These are phyloP conservation scores for Ophiostoma populinum DNA, from an alignment of 2,329 filamentous ascomycete species.

Conservation along the genomic window DNA sequence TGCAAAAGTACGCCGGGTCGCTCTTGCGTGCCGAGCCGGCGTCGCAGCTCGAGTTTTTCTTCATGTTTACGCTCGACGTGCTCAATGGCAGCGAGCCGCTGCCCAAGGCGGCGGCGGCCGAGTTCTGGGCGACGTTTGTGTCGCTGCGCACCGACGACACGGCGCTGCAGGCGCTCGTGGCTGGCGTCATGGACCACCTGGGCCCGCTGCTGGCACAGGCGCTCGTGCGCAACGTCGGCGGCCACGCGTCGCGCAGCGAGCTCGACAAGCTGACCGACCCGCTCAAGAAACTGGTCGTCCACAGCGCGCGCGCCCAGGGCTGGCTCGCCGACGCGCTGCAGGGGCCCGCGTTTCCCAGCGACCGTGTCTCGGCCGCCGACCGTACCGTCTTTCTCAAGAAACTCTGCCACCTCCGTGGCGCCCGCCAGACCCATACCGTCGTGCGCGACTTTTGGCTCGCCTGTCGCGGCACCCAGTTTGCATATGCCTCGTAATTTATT, in stretches of 20 bases:
- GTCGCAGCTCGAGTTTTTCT: conserved; percentile 44
- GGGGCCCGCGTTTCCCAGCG: conserved; percentile 37
- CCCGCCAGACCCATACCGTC: conserved; percentile 45
- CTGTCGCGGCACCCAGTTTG: conserved; percentile 43
- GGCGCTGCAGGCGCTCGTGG: conserved; percentile 25
- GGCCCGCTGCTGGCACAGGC: conserved; percentile 43
- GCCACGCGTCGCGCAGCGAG: conserved; percentile 52
- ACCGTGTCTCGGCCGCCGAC: conserved; percentile 39
- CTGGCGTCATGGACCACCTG: conserved; percentile 36
- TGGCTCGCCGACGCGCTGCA: conserved; percentile 48
- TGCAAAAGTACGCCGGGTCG: conserved; percentile 42
- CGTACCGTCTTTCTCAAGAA: conserved; percentile 50
- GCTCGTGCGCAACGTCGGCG: conserved; percentile 48
- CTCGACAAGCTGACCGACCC: conserved; percentile 55
- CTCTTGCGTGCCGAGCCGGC: conserved; percentile 40
- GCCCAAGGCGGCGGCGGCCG: conserved; percentile 54
- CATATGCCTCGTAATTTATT: conserved; percentile 38
- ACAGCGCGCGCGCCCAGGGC: conserved; percentile 34
- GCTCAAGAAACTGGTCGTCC: conserved; percentile 47
- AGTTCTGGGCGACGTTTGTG: conserved; percentile 56
- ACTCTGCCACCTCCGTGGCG: conserved; percentile 44
- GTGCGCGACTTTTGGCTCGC: conserved; percentile 59
- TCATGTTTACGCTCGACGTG: conserved; percentile 54
- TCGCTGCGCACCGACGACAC: conserved; percentile 25
- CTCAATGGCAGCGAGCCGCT: conserved; percentile 56